Conservation (phyloP, 108 stramenopile species). For the Cyclotella sp. region DNA sequence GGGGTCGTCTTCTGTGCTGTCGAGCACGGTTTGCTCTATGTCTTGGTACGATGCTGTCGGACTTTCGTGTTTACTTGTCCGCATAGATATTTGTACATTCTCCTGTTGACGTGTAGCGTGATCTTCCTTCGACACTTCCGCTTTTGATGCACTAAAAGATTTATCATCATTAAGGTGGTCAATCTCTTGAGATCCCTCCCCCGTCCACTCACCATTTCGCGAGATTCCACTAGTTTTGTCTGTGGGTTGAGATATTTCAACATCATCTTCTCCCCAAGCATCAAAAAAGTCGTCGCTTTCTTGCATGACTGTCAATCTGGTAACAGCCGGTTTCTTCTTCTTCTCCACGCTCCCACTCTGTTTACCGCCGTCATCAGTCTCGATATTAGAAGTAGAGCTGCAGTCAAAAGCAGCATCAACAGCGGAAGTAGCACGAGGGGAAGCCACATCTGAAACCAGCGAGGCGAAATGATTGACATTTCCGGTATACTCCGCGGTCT, state of each 20-base stretch:
- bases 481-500: neutral
- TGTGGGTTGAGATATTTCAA: neutral
- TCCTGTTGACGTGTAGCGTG: too few relatives aligned
- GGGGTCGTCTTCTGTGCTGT: neutral
- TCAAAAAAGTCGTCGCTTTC: conserved; percentile 9
- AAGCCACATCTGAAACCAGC: conserved; percentile 13
- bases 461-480: conserved; percentile 9
- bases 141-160: too few relatives aligned
- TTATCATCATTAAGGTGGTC: too few relatives aligned
- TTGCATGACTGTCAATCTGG: neutral
- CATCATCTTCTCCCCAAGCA: conserved; percentile 16
- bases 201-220: neutral
- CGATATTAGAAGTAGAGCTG: neutral
- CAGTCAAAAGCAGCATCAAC: neutral
- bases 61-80: too few relatives aligned
- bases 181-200: too few relatives aligned
- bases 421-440: conserved; percentile 10
- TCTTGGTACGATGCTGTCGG: too few relatives aligned
- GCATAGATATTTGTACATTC: too few relatives aligned
- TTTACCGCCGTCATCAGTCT: neutral
- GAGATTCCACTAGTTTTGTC: neutral
- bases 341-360: neutral
- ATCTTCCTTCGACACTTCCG: too few relatives aligned
- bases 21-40: neutral
- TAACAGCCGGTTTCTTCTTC: neutral